Evolutionary conservation across 768 basidiomycete genomes (phyloP).

Genomic region (Trametes punicea): DNA sequence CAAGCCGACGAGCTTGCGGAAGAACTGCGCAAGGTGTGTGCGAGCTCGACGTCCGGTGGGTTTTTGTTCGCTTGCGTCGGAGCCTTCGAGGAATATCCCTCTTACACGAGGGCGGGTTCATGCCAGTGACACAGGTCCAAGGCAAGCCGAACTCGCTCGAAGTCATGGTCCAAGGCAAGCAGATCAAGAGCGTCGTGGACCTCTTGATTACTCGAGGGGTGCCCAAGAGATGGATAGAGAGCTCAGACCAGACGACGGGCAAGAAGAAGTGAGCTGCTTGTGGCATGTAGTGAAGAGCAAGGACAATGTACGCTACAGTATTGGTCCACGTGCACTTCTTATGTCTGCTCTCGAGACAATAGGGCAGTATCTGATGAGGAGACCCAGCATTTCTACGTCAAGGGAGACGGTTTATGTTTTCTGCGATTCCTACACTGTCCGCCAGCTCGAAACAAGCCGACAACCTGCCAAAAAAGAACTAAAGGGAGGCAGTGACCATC

Average conservation of each 20-base stretch:
- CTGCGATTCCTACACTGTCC: too few species aligned
- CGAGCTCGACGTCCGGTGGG: slow-evolving; percentile 74
- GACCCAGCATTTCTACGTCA: too few species aligned
- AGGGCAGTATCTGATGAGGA: too few species aligned
- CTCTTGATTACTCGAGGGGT: slow-evolving; percentile 68
- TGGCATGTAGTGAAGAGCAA: background rate
- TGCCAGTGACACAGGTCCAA: slow-evolving; percentile 55
- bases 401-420: too few species aligned
- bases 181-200: slow-evolving; percentile 61
- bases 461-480: background rate
- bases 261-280: slow-evolving; percentile 32
- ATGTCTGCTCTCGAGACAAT: background rate
- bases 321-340: background rate
- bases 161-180: slow-evolving; percentile 85
- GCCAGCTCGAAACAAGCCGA: background rate
- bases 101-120: background rate
- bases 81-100: background rate
- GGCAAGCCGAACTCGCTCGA: slow-evolving; percentile 61
- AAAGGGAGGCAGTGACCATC: background rate
- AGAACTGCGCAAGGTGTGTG: slow-evolving; percentile 72
- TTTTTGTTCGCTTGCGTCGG: slow-evolving; percentile 8
- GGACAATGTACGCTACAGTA: background rate
- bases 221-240: slow-evolving; percentile 79
- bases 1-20: slow-evolving; percentile 73
- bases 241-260: slow-evolving; percentile 43